Base-by-base conservation (phyloP, 2,329 filamentous ascomycete species). In the Penicillium griseofulvum region DNA sequence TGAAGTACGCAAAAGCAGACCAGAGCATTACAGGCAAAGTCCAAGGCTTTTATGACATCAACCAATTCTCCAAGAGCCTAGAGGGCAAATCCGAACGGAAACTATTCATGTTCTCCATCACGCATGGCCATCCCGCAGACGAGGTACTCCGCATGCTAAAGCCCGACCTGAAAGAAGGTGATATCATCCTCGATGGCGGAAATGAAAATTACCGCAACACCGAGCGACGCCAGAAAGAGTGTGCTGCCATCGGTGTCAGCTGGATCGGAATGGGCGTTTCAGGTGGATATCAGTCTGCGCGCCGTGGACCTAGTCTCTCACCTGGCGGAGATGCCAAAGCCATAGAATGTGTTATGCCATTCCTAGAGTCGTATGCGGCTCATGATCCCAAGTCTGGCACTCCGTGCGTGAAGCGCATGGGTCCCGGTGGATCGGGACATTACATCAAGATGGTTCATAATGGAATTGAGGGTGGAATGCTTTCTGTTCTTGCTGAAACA, bases 371-470 rank as follows among this genome's bases (percentile, higher is more conserved):
- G 38, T 80, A 88, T 43, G 81, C 86, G 0, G 86, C 86, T 1
- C 87, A 86, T 63, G 85, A 86, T 52, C 73, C 74, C 34, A 71
- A 70, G 55, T 74, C 82, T 4, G 83, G 83, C 0, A 79, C 76
- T 11, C 79, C 85, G 0, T 89, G 86, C 61, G 84, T 87, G 0
- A 81, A 75, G 0, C 76, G 79, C 26, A 78, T 87, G 44, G 87
- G 87, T 0, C 80, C 81, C 2, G 82, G 82, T 0, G 86, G 87
- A 1, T 80, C 82, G 1, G 87, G 87, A 0, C 87, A 90, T 68
- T 90, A 86, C 64, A 85, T 89, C 38, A 90, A 90, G 75, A 90
- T 89, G 86, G 80, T 89, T 4, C 87, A 90, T 67, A 89, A 90
- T 60, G 87, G 86, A 1, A 89, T 90, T 57, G 87, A 90, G 66